Evolutionary conservation across 2,329 filamentous ascomycete genomes (phyloP).

Genomic region (Alternaria rosae): DNA sequence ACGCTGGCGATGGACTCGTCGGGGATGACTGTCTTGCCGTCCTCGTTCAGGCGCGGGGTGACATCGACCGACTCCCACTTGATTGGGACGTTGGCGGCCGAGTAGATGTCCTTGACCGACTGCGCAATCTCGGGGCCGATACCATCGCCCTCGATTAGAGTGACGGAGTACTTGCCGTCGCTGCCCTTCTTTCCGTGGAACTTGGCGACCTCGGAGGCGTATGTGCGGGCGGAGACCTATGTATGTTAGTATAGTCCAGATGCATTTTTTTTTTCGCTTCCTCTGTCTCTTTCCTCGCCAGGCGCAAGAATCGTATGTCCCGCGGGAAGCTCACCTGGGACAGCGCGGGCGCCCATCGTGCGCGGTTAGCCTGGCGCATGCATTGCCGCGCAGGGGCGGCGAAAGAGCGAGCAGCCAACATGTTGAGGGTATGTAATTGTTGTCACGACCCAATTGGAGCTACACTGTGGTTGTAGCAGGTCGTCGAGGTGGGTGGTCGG

Average conservation of each 20-base stretch:
- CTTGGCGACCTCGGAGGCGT: conserved; percentile 78
- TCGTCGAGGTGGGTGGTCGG: conserved; percentile 26
- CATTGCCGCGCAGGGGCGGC: conserved; percentile 80
- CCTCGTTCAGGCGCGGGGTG: conserved; percentile 88
- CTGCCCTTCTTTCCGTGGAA: conserved; percentile 90
- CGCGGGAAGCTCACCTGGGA: conserved; percentile 62
- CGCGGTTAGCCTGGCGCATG: conserved; percentile 69
- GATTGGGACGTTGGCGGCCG: conserved; percentile 92
- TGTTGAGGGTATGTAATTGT: conserved; percentile 59
- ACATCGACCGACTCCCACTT: conserved; percentile 98
- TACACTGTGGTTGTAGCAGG: conserved; percentile 41
- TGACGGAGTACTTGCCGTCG: conserved; percentile 94
- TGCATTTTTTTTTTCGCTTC: neutral
- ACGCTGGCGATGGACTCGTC: conserved; percentile 93
- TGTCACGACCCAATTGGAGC: conserved; percentile 44
- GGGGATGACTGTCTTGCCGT: conserved; percentile 95
- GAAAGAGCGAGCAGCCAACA: conserved; percentile 84
- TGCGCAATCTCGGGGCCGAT: conserved; percentile 98
- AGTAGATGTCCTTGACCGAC: conserved; percentile 98
- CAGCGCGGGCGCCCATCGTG: conserved; percentile 57
- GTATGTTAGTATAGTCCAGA: conserved; percentile 4
- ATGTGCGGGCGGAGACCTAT: conserved; percentile 53
- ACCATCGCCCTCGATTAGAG: conserved; percentile 97
- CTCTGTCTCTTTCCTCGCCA: accelerated
- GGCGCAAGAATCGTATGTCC: neutral